phyloP scores from a whole-genome alignment of 2,329 filamentous ascomycete genomes.

The Exophiala aquamarina region DNA sequence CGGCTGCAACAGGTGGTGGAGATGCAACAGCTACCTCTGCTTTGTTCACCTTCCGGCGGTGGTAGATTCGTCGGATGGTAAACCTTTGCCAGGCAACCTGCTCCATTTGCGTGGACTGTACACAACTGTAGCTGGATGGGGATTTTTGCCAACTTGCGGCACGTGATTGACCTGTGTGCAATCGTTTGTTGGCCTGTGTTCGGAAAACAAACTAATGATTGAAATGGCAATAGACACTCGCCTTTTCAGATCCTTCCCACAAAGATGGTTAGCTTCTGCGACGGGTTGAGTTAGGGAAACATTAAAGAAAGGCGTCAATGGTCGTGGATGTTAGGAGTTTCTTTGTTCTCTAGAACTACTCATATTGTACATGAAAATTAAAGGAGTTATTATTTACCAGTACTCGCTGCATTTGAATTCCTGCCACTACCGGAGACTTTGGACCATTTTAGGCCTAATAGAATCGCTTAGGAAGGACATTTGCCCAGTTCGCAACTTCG shows the following conservation, averaged over 20 bases:
- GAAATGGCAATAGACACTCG: slow-evolving; percentile 28
- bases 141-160: neutral
- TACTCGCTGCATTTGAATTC: too few species aligned
- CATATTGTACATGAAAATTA: slow-evolving; percentile 24
- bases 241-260: slow-evolving; percentile 6
- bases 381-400: neutral
- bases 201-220: slow-evolving; percentile 24
- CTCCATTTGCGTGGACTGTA: too few species aligned
- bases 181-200: slow-evolving; percentile 11
- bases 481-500: too few species aligned
- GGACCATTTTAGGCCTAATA: too few species aligned
- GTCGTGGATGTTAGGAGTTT: slow-evolving; percentile 8
- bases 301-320: slow-evolving; percentile 12
- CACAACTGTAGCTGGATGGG: neutral
- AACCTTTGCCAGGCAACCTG: too few species aligned
- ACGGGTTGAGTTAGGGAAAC: slow-evolving; percentile 10
- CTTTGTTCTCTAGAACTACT: slow-evolving; percentile 24
- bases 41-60: slow-evolving; percentile 24
- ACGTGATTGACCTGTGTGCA: neutral
- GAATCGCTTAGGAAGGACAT: too few species aligned
- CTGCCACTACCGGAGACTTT: too few species aligned
- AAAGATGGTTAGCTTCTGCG: slow-evolving; percentile 13
- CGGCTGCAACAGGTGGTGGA: slow-evolving; percentile 15
- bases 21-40: slow-evolving; percentile 12
- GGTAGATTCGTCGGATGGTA: slow-evolving; percentile 25